These are phyloP conservation scores for Penicillium odoratum DNA, from an alignment of 495 filamentous ascomycete genomes.

Conservation along the genomic window DNA sequence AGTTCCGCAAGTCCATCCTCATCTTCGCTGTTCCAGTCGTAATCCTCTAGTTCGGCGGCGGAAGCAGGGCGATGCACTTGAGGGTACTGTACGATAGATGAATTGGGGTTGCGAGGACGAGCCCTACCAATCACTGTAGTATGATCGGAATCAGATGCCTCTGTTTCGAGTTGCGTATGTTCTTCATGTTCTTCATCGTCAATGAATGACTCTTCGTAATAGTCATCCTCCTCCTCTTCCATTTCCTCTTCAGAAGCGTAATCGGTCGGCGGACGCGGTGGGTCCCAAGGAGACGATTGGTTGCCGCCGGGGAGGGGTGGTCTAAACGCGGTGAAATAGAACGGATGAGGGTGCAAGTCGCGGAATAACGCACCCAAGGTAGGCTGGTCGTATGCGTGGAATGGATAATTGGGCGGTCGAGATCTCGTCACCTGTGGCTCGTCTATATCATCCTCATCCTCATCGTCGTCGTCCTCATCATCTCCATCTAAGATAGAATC, in stretches of 20 bases:
- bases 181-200: constrained; percentile 39
- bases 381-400: neutral
- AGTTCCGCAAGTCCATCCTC: constrained; percentile 2
- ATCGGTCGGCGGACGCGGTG: too few species aligned
- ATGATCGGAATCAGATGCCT: constrained; percentile 16
- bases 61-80: neutral
- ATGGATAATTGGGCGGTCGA: neutral
- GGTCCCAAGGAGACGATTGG: neutral
- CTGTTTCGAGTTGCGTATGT: constrained; percentile 10
- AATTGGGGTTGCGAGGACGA: neutral
- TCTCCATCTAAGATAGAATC: constrained; percentile 18
- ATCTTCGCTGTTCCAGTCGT: constrained; percentile 1
- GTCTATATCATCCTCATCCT: constrained; percentile 34
- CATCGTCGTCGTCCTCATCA: constrained; percentile 37
- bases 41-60: neutral
- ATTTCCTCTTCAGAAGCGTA: constrained; percentile 14
- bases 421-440: constrained; percentile 1
- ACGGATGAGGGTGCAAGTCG: neutral
- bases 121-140: constrained; percentile 14
- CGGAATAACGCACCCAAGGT: neutral
- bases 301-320: neutral
- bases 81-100: constrained; percentile 2
- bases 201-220: constrained; percentile 44
- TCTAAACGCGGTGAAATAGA: neutral
- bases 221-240: constrained; percentile 35